Percentiles rank a stretch among this genome's conserved stretches.
Evolutionary conservation across 176 grass and related monocot species (phyloP).

Genomic region (Thinopyrum elongatum): DNA sequence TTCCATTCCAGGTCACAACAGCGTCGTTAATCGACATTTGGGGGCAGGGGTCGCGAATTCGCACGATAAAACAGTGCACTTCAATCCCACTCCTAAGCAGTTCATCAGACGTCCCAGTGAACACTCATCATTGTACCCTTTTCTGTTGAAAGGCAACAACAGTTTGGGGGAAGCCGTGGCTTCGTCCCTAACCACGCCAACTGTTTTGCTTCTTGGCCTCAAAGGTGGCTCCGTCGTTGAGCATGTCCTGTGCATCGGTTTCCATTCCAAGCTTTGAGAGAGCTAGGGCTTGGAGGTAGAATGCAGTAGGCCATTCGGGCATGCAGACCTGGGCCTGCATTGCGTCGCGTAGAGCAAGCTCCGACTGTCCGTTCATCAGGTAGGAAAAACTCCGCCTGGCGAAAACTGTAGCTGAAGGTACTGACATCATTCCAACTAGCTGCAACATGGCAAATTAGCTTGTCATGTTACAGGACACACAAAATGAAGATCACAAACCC

Average conservation of each 20-base stretch:
- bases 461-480: background rate
- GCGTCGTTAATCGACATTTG: constrained; percentile 16
- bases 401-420: constrained; percentile 88
- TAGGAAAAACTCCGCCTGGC: constrained; percentile 86
- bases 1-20: constrained; percentile 23
- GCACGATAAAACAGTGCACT: constrained; percentile 59
- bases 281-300: constrained; percentile 96
- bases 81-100: constrained; percentile 40
- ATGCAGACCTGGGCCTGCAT: constrained; percentile 99
- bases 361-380: constrained; percentile 91
- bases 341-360: constrained; percentile 91
- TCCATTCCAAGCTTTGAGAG: constrained; percentile 98
- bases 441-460: constrained; percentile 36
- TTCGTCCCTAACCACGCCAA: constrained; percentile 63
- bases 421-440: constrained; percentile 87
- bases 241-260: constrained; percentile 97
- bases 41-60: constrained; percentile 3
- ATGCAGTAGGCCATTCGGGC: constrained; percentile 93
- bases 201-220: constrained; percentile 92
- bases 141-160: background rate
- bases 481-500: background rate
- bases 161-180: background rate
- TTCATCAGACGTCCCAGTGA: constrained; percentile 7
- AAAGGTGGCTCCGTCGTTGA: constrained; percentile 89
- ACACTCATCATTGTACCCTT: constrained; percentile 16